A percentile compares a stretch with the other conserved stretches of the same genome.
These are phyloP conservation scores for Tetrapisispora taiwanensis DNA, from an alignment of 805 yeast genomes.

Conservation along the genomic window DNA sequence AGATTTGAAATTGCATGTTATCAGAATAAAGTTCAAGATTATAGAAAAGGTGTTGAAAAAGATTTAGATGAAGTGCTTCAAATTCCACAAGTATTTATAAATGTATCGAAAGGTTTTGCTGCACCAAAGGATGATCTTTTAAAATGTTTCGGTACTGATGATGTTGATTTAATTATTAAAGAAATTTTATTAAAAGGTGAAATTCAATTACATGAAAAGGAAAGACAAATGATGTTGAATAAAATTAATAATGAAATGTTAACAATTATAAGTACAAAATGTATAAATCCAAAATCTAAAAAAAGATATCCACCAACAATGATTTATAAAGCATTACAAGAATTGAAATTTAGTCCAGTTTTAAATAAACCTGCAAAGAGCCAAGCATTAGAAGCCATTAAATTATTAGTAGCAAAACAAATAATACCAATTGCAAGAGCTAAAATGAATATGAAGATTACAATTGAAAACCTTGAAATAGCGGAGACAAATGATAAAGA, in stretches of 20 bases:
- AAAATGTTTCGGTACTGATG: constrained; percentile 64
- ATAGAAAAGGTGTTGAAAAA: constrained; percentile 60
- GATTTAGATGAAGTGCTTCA: constrained; percentile 93
- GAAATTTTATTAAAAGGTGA: constrained; percentile 89
- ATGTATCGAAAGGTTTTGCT: constrained; percentile 89
- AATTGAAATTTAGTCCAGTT: constrained; percentile 68
- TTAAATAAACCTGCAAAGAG: constrained; percentile 68
- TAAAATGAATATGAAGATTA: constrained; percentile 75
- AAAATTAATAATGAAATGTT: constrained; percentile 76
- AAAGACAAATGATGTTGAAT: constrained; percentile 62
- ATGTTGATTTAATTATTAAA: constrained; percentile 60
- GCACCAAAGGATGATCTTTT: constrained; percentile 79
- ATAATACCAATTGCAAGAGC: constrained; percentile 91
- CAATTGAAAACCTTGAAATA: constrained; percentile 30
- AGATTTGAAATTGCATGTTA: constrained; percentile 94
- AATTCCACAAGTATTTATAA: constrained; percentile 85
- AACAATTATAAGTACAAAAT: constrained; percentile 75
- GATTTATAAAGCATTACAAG: constrained; percentile 76
- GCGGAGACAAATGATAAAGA: constrained; percentile 28
- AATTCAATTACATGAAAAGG: constrained; percentile 88
- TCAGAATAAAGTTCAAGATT: constrained; percentile 94
- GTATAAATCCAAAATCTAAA: constrained; percentile 81
- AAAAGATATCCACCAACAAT: constrained; percentile 92
- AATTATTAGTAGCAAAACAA: constrained; percentile 62
- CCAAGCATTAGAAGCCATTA: constrained; percentile 89